phyloP scores from a whole-genome alignment of 2,329 filamentous ascomycete genomes.

The Fusarium zealandicum region DNA sequence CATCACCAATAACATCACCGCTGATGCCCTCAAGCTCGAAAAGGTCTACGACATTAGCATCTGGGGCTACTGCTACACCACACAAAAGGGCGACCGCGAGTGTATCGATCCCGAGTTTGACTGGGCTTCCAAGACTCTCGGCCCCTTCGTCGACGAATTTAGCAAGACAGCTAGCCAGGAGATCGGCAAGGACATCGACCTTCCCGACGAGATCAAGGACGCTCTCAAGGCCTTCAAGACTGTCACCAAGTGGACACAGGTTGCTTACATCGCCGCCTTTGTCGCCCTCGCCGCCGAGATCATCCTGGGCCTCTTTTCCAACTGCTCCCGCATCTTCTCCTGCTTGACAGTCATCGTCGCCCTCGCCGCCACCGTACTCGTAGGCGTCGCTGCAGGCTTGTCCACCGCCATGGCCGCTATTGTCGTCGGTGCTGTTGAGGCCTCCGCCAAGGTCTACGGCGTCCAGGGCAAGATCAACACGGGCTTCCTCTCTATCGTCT shows the following conservation, averaged over 20 bases:
- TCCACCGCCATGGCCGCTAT: conserved; percentile 77
- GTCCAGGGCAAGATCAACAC: conserved; percentile 72
- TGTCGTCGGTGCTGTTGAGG: conserved; percentile 62
- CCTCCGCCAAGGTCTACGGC: conserved; percentile 73
- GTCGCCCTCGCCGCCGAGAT: conserved; percentile 74
- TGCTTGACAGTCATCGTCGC: conserved; percentile 83
- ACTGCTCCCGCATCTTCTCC: conserved; percentile 82
- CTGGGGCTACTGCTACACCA: conserved; percentile 83
- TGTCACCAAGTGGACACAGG: conserved; percentile 82
- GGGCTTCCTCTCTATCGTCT: conserved; percentile 74
- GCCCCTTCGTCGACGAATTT: conserved; percentile 63
- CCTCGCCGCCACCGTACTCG: conserved; percentile 61
- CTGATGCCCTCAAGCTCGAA: conserved; percentile 66
- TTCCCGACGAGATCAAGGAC: conserved; percentile 71
- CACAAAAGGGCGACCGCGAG: conserved; percentile 59
- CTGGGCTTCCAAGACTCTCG: conserved; percentile 77
- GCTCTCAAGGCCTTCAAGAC: conserved; percentile 76
- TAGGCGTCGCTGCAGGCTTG: conserved; percentile 71
- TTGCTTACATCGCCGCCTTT: conserved; percentile 79
- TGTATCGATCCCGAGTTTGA: conserved; percentile 77
- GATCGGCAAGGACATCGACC: conserved; percentile 58
- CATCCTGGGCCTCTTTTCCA: conserved; percentile 79
- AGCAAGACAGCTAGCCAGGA: conserved; percentile 51
- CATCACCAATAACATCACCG: conserved; percentile 60
- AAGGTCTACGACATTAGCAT: conserved; percentile 83